Conservation (phyloP, 2,329 filamentous ascomycete genomes). For the Fusarium azukiicola region DNA sequence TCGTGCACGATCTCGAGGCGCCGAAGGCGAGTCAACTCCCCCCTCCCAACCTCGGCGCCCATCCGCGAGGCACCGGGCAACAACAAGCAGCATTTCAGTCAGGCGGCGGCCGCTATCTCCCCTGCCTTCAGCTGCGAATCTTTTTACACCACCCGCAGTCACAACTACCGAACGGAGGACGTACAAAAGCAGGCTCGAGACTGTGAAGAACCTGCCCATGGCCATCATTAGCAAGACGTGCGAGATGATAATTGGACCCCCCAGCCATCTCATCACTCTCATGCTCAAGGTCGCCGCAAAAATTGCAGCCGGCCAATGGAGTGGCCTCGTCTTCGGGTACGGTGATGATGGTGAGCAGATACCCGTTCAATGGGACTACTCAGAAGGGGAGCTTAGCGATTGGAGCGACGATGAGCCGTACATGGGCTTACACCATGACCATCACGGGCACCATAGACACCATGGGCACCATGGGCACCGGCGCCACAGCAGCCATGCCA, state of each 20-base stretch:
- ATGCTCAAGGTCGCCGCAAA: slow-evolving; percentile 91
- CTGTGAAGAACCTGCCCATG: slow-evolving; percentile 57
- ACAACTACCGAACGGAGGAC: slow-evolving; percentile 62
- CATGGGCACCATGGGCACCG: slow-evolving; percentile 29
- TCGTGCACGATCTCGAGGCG: slow-evolving; percentile 4
- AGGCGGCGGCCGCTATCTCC: slow-evolving; percentile 79
- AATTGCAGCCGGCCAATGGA: slow-evolving; percentile 84
- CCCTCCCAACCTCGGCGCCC: slow-evolving; percentile 37
- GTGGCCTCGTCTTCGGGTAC: slow-evolving; percentile 77
- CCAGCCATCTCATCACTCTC: slow-evolving; percentile 87
- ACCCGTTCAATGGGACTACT: slow-evolving; percentile 81
- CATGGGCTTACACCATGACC: slow-evolving; percentile 37
- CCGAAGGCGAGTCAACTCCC: slow-evolving; percentile 12
- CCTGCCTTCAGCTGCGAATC: slow-evolving; percentile 83
- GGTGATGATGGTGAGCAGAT: slow-evolving; percentile 76
- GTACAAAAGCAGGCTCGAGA: slow-evolving; percentile 48
- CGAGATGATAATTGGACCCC: slow-evolving; percentile 89
- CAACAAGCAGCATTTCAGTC: slow-evolving; percentile 53
- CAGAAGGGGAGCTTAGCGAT: slow-evolving; percentile 76
- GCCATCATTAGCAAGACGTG: slow-evolving; percentile 89
- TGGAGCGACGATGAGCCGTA: slow-evolving; percentile 76
- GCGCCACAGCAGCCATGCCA: slow-evolving; percentile 15
- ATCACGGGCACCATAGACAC: slow-evolving; percentile 33
- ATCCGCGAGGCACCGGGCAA: slow-evolving; percentile 49
- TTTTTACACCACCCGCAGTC: slow-evolving; percentile 70